These are phyloP conservation scores for Fusarium oxysporum DNA, from an alignment of 2,329 filamentous ascomycete species.

Conservation along the genomic window DNA sequence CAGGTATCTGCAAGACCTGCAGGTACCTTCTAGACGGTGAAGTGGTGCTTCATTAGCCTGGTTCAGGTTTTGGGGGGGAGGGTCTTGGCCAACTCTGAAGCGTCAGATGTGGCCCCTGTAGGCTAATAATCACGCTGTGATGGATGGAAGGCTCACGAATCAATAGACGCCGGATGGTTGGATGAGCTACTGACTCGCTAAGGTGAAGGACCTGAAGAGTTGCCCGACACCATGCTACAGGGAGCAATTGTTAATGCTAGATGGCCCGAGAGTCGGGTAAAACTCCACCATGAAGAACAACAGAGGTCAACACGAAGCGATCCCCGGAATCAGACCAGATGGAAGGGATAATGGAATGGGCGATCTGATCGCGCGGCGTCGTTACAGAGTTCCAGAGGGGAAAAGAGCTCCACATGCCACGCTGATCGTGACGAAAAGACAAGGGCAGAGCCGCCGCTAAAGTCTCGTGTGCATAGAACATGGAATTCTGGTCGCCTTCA, in stretches of 20 bases:
- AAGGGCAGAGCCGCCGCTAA: conserved; percentile 38
- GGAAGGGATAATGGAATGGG: neutral
- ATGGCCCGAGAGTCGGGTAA: neutral
- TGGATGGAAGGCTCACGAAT: conserved; percentile 12
- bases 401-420: conserved; percentile 30
- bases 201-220: conserved; percentile 10
- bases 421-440: conserved; percentile 35
- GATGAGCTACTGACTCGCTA: conserved; percentile 3
- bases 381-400: conserved; percentile 28
- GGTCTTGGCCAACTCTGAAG: conserved; percentile 35
- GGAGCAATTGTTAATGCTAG: neutral
- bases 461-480: conserved; percentile 11
- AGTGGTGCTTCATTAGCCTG: conserved; percentile 39
- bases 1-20: conserved; percentile 28
- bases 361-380: conserved; percentile 26
- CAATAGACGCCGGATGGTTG: conserved; percentile 22
- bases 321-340: conserved; percentile 27
- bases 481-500: conserved; percentile 18
- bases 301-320: conserved; percentile 16
- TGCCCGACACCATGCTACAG: conserved; percentile 3
- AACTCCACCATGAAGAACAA: conserved; percentile 3
- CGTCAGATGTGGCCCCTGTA: conserved; percentile 40
- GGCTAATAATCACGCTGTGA: conserved; percentile 24
- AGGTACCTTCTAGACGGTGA: conserved; percentile 41
- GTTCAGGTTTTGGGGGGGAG: conserved; percentile 43